Evolutionary conservation across 75 land plant species (phyloP).

Genomic region (Gnetum montanum): DNA sequence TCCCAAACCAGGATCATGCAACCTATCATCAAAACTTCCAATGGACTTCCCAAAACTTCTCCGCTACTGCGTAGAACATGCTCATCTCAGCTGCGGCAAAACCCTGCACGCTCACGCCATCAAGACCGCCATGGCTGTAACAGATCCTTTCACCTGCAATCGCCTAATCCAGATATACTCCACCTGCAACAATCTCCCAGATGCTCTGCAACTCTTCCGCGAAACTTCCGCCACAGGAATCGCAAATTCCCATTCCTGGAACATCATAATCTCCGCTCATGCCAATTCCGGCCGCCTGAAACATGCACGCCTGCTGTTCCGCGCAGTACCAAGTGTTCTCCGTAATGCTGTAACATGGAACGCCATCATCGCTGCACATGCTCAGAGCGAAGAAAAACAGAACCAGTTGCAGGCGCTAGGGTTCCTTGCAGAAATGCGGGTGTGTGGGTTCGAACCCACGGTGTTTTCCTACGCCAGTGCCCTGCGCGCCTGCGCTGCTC

Average conservation of each 20-base stretch:
- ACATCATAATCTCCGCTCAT: conserved; percentile 29
- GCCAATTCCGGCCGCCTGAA: conserved; percentile 25
- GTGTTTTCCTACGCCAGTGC: conserved; percentile 41
- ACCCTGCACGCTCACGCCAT: no score
- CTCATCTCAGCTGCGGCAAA: no score
- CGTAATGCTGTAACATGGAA: conserved; percentile 68
- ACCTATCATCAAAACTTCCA: no score
- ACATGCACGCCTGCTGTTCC: conserved; percentile 36
- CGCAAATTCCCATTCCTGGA: conserved; percentile 47
- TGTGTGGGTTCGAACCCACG: conserved; percentile 30
- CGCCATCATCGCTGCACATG: conserved; percentile 45
- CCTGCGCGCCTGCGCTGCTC: conserved; percentile 46
- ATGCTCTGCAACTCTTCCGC: no score
- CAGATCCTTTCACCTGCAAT: no score
- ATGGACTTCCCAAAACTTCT: no score
- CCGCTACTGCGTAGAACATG: no score
- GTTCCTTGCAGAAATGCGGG: conserved; percentile 39
- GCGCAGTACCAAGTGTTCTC: conserved; percentile 14
- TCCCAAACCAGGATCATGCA: no score
- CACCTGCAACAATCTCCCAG: no score
- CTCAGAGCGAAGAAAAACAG: conserved; percentile 26
- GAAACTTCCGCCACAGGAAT: no score
- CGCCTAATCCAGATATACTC: no score
- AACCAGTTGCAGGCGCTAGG: conserved; percentile 42
- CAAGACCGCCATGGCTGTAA: no score